Evolutionary conservation across 1,139 yeast genomes (phyloP), one percentile per base, ranked within the genome.

Genomic region (Magnusiomyces ingens): DNA sequence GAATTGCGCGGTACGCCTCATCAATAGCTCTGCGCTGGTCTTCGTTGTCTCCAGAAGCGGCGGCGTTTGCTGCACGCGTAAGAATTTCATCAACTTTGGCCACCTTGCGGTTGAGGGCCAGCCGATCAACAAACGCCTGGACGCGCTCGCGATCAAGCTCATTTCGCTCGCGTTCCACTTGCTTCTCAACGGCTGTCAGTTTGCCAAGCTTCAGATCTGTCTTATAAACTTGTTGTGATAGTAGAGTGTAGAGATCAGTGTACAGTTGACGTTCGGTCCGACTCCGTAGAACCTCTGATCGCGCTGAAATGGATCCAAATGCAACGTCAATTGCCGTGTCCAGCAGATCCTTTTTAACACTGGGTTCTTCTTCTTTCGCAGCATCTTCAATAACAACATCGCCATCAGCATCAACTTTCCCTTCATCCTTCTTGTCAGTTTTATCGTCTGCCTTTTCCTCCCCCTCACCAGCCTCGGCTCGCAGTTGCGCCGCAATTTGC

Each of bases 271-370:
- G 75, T 64, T 90, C 97, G 66, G 90, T 94, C 64, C 80, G 82
- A 17, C 83, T 80, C 13, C 95, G 89, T 70, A 91, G 84, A 40
- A 88, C 79, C 64, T 86, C 93, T 41, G 96, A 78, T 59, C 96
- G 79, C 0, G 93, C 86, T 3, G 95, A 96, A 35, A 87, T 73
- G 6, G 71, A 56, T 2, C 74, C 75, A 44, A 71, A 58, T 2
- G 73, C 64, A 3, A 67, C 56, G 12, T 60, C 55, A 53, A 70
- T 3, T 3, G 65, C 65, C 19, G 58, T 57, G 50, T 63, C 61
- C 12, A 64, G 51, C 11, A 58, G 43, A 15, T 52, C 55, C 38
- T 48, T 6, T 13, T 42, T 29, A 2, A 21, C 21, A n/a, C 54
- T 11, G 21, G 11, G n/a, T 21, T 10, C 21, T 3, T 15, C n/a